These are phyloP conservation scores for Rhododendron kiyosumense DNA, from an alignment of 148 eudicot species.

Conservation along the genomic window DNA sequence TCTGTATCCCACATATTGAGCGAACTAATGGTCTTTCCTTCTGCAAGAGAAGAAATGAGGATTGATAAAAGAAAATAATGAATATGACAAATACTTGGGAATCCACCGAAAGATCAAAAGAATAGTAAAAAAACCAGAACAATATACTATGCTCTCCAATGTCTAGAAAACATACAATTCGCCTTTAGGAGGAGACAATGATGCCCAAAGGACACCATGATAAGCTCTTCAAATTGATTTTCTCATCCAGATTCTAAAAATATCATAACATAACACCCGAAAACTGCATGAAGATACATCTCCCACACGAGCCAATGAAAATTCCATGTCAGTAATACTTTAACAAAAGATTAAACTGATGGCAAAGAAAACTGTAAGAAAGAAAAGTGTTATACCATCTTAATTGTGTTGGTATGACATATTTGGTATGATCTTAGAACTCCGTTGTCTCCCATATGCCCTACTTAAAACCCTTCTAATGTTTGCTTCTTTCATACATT, in stretches of 20 bases:
- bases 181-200: not conserved
- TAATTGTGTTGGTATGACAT: not conserved
- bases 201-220: not conserved
- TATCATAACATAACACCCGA: not conserved
- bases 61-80: not conserved
- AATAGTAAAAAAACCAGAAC: not conserved
- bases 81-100: not conserved
- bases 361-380: not conserved
- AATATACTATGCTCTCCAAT: not conserved
- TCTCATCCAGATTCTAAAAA: not conserved
- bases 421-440: not conserved
- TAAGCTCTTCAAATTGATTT: not conserved
- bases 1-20: not conserved
- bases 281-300: not conserved
- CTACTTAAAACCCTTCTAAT: not conserved
- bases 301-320: not conserved
- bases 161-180: not conserved
- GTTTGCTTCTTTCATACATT: slow-evolving; percentile 8
- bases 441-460: not conserved
- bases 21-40: not conserved
- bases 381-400: not conserved
- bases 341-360: not conserved
- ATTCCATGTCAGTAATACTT: not conserved
- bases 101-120: not conserved
- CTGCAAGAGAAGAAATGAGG: not conserved